Percentiles rank a stretch among this genome's conserved stretches.
Conservation (phyloP, 2,329 filamentous ascomycete genomes). For the Neoarthrinium moseri region DNA sequence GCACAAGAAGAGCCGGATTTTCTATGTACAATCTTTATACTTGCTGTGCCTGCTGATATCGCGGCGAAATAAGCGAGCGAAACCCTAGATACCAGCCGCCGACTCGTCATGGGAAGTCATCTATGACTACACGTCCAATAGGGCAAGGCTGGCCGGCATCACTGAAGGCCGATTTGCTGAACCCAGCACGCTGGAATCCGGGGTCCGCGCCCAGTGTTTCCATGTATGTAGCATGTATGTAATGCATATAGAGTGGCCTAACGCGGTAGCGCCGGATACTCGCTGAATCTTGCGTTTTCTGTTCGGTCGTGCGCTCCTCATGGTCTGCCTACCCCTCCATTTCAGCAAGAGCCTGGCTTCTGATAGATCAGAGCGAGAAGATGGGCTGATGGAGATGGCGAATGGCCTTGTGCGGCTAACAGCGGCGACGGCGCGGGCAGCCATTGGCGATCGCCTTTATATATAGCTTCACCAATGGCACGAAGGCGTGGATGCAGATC, state of each 20-base stretch:
- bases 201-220: too few species aligned
- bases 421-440: not conserved
- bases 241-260: too few species aligned
- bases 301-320: not conserved
- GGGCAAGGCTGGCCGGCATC: too few species aligned
- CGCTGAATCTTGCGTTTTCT: slow-evolving; percentile 6
- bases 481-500: too few species aligned
- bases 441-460: not conserved
- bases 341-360: not conserved
- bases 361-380: not conserved
- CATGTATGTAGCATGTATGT: too few species aligned
- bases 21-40: too few species aligned
- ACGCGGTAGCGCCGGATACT: not conserved
- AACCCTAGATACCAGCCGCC: too few species aligned
- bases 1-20: too few species aligned
- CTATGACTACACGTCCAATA: too few species aligned
- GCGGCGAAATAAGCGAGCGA: too few species aligned
- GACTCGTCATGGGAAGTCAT: too few species aligned
- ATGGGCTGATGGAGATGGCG: not conserved
- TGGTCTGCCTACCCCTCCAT: not conserved
- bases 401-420: not conserved
- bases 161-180: slow-evolving; percentile 4
- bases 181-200: not conserved
- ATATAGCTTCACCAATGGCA: not conserved
- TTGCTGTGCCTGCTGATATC: too few species aligned